Conservation (phyloP, 306 rosid species). For the Acacia crassicarpa region DNA sequence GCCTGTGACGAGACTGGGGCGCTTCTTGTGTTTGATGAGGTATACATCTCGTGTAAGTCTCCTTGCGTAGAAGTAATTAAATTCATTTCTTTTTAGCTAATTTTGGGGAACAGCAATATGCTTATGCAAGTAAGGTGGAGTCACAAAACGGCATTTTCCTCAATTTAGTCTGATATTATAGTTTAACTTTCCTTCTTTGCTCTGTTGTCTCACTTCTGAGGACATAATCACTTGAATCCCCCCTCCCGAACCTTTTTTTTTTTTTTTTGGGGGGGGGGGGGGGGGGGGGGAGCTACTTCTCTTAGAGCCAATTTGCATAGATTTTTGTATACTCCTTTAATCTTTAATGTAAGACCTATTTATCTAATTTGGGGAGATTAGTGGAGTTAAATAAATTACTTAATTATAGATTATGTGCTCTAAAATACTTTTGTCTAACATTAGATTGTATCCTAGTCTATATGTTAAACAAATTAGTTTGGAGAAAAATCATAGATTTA, state of each 20-base stretch:
- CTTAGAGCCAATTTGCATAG: background rate
- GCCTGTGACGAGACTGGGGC: constrained; percentile 85
- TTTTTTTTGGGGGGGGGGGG: too few species aligned
- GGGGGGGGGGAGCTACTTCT: background rate
- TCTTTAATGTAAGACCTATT: too few species aligned
- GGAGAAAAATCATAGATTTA: too few species aligned
- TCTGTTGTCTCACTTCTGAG: constrained; percentile 12
- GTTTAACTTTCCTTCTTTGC: background rate
- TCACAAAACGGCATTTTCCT: background rate
- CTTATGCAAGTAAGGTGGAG: background rate
- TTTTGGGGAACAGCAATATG: background rate
- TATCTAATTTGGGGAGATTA: too few species aligned
- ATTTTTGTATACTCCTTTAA: background rate
- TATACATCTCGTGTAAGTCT: constrained; percentile 28
- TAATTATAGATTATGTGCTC: too few species aligned
- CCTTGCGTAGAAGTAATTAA: background rate
- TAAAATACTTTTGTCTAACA: too few species aligned
- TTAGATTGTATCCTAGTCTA: too few species aligned
- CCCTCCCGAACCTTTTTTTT: background rate
- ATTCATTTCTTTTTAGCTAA: background rate
- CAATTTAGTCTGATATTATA: background rate
- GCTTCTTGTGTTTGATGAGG: constrained; percentile 93
- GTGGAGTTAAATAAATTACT: too few species aligned
- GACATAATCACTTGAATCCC: background rate
- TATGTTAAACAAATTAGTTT: too few species aligned